Evolutionary conservation across 2,329 filamentous ascomycete species (phyloP).

Genomic region (Fusarium palustre): DNA sequence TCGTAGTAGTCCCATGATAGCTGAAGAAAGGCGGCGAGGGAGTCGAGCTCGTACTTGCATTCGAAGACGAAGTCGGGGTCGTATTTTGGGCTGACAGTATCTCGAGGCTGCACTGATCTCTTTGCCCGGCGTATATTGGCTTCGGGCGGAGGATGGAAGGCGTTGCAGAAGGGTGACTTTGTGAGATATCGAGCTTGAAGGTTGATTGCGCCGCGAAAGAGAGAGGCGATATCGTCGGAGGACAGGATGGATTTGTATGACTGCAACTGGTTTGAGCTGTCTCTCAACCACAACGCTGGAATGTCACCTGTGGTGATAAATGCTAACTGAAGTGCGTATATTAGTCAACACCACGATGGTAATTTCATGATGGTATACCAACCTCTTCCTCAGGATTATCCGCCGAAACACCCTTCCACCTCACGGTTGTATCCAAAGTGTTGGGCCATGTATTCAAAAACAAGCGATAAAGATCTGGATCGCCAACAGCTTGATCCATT

Average conservation of each 20-base stretch:
- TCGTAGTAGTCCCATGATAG: slow-evolving; percentile 84
- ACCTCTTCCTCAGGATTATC: slow-evolving; percentile 70
- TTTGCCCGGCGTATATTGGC: slow-evolving; percentile 56
- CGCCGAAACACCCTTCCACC: slow-evolving; percentile 72
- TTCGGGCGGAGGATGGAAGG: slow-evolving; percentile 88
- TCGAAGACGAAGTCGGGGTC: slow-evolving; percentile 83
- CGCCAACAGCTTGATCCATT: slow-evolving; percentile 75
- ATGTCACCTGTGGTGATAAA: slow-evolving; percentile 91
- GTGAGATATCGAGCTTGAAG: slow-evolving; percentile 78
- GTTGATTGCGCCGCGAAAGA: slow-evolving; percentile 81
- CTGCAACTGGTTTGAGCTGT: slow-evolving; percentile 85
- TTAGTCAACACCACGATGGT: slow-evolving; percentile 1
- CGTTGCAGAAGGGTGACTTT: slow-evolving; percentile 86
- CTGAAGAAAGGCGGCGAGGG: slow-evolving; percentile 85
- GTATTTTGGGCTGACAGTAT: slow-evolving; percentile 71
- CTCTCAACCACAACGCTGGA: slow-evolving; percentile 92
- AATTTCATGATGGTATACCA: not conserved
- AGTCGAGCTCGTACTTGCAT: slow-evolving; percentile 97
- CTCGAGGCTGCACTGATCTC: slow-evolving; percentile 53
- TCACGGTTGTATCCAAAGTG: slow-evolving; percentile 78
- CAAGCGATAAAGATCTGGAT: slow-evolving; percentile 78
- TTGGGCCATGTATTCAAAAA: slow-evolving; percentile 82
- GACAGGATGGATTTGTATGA: slow-evolving; percentile 76
- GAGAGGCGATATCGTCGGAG: slow-evolving; percentile 65
- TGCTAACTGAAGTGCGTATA: slow-evolving; percentile 63